Percentiles rank a stretch among this genome's conserved stretches.
phyloP scores from a whole-genome alignment of 306 rosid species.

The Lithocarpus polystachyus region DNA sequence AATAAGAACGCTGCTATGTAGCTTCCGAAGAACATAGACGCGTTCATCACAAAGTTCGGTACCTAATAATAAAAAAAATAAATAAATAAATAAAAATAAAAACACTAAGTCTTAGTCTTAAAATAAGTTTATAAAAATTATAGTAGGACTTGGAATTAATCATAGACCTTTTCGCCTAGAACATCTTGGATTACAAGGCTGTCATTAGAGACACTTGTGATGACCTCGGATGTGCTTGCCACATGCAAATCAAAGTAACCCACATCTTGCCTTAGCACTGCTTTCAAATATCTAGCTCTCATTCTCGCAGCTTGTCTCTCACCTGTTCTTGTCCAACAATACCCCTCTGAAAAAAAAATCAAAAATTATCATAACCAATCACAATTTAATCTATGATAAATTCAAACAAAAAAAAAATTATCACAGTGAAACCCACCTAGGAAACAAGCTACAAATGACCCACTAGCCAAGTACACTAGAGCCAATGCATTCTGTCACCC shows the following conservation, averaged over 20 bases:
- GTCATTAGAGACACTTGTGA: conserved; percentile 80
- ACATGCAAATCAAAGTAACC: conserved; percentile 90
- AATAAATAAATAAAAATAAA: background rate
- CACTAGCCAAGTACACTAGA: conserved; percentile 64
- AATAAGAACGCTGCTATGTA: conserved; percentile 63
- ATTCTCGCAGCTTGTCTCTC: conserved; percentile 88
- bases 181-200: conserved; percentile 80
- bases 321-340: conserved; percentile 96
- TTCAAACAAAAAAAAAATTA: background rate
- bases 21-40: conserved; percentile 62
- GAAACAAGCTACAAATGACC: conserved; percentile 65
- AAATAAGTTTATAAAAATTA: background rate
- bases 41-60: conserved; percentile 77
- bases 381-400: background rate
- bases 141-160: background rate
- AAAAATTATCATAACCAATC: background rate
- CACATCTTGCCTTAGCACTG: conserved; percentile 85
- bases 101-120: background rate
- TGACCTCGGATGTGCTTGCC: conserved; percentile 87
- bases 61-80: conserved; percentile 31
- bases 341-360: conserved; percentile 53
- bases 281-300: conserved; percentile 81
- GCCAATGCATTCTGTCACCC: conserved; percentile 73
- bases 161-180: conserved; percentile 75
- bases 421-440: conserved; percentile 55